Percentiles rank a stretch among this genome's conserved stretches.
phyloP scores from a whole-genome alignment of 2,329 filamentous ascomycete species.

The Bimuria novae-zelandiae region DNA sequence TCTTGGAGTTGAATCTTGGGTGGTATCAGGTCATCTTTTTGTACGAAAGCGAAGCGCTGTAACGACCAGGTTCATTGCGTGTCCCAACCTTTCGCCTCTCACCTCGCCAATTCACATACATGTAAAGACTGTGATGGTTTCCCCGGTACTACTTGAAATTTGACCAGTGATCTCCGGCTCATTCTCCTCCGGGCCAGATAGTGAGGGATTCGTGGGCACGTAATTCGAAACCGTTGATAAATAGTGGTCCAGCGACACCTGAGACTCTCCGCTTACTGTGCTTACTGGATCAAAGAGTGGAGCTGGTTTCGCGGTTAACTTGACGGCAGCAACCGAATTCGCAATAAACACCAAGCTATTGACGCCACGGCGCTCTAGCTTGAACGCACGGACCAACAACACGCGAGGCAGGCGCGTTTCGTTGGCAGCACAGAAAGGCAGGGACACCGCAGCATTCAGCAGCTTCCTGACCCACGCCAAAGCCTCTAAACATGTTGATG shows the following conservation, averaged over 20 bases:
- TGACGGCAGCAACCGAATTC: background rate
- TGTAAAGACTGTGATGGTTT: too few species aligned
- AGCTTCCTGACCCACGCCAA: slow-evolving; percentile 10
- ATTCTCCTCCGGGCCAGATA: too few species aligned
- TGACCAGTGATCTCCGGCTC: too few species aligned
- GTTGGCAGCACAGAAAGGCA: slow-evolving; percentile 9
- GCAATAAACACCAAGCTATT: background rate
- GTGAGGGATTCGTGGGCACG: too few species aligned
- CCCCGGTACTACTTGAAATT: too few species aligned
- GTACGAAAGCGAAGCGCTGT: background rate
- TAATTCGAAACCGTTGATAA: too few species aligned
- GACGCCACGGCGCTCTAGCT: slow-evolving; percentile 8
- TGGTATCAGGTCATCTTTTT: background rate
- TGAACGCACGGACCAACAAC: slow-evolving; percentile 18
- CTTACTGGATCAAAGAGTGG: background rate
- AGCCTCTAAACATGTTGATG: slow-evolving; percentile 31
- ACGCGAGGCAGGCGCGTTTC: slow-evolving; percentile 15
- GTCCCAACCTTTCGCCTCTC: background rate
- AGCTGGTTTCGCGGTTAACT: background rate
- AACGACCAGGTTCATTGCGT: background rate
- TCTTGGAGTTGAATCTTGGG: background rate
- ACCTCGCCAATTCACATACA: background rate
- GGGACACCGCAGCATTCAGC: slow-evolving; percentile 1
- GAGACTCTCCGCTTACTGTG: too few species aligned
- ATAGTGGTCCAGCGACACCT: too few species aligned